These are phyloP conservation scores for Apiospora arundinis DNA, from an alignment of 2,329 filamentous ascomycete species.

Conservation along the genomic window DNA sequence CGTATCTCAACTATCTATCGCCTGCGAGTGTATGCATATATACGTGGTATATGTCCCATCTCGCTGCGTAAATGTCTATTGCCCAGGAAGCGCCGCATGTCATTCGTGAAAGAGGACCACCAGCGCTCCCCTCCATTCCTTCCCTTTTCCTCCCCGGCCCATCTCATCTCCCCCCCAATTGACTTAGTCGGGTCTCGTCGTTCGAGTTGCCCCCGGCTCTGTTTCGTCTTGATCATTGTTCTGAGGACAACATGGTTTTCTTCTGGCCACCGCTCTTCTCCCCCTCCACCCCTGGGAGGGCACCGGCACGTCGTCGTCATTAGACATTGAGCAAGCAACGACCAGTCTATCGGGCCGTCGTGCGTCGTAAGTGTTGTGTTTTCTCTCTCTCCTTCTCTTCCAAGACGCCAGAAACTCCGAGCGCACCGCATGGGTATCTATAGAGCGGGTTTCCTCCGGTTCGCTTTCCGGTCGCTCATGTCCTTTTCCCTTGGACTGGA, in stretches of 20 bases:
- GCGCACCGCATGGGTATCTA: conserved; percentile 22
- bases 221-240: conserved; percentile 17
- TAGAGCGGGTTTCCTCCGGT: conserved; percentile 1
- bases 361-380: neutral
- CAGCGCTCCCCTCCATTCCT: neutral
- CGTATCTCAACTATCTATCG: conserved; percentile 13
- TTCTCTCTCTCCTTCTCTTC: conserved; percentile 12
- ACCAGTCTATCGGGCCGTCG: neutral
- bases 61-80: neutral
- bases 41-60: neutral
- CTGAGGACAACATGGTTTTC: neutral
- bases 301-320: conserved; percentile 15
- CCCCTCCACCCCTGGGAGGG: neutral
- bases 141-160: neutral
- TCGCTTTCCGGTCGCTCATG: conserved; percentile 9
- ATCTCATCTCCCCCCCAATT: neutral
- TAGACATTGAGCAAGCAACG: conserved; percentile 20
- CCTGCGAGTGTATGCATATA: neutral
- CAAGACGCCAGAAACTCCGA: conserved; percentile 21
- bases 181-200: neutral
- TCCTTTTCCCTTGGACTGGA: conserved; percentile 1
- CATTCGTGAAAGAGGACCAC: conserved; percentile 14
- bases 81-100: conserved; percentile 1
- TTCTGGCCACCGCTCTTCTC: neutral
- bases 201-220: neutral